Conservation (phyloP, 805 yeast genomes). For the Nakazawaea ishiwadae region DNA sequence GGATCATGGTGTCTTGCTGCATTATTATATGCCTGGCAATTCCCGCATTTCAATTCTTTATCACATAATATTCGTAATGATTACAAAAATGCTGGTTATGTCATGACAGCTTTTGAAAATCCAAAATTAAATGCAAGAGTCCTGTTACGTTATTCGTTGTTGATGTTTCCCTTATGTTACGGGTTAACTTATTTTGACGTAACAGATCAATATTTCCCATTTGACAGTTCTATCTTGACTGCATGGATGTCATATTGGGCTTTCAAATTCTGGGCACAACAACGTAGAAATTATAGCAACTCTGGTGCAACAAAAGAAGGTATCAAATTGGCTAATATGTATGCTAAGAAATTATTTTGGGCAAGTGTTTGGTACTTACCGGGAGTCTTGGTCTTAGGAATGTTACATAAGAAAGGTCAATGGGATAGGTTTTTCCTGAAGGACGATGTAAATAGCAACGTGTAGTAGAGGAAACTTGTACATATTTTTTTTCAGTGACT, state of each 20-base stretch:
- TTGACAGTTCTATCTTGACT: constrained; percentile 81
- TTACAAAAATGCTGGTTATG: constrained; percentile 89
- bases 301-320: constrained; percentile 49
- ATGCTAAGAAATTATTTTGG: constrained; percentile 88
- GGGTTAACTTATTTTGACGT: constrained; percentile 75
- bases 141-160: constrained; percentile 81
- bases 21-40: constrained; percentile 93
- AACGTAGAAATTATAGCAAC: constrained; percentile 49
- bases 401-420: constrained; percentile 91
- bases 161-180: constrained; percentile 91
- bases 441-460: constrained; percentile 3
- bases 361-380: constrained; percentile 94
- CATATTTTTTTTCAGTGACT: no score
- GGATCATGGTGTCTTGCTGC: constrained; percentile 96
- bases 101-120: constrained; percentile 94
- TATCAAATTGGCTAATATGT: constrained; percentile 51
- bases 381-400: constrained; percentile 81
- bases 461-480: neutral
- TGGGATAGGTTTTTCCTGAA: constrained; percentile 65
- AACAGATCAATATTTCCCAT: constrained; percentile 73
- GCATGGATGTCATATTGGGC: constrained; percentile 84
- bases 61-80: constrained; percentile 86
- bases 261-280: constrained; percentile 82
- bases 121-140: constrained; percentile 92
- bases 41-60: constrained; percentile 93